Conservation (phyloP, 1,284 basidiomycete species). For the Singerocomus rubriflavus region DNA sequence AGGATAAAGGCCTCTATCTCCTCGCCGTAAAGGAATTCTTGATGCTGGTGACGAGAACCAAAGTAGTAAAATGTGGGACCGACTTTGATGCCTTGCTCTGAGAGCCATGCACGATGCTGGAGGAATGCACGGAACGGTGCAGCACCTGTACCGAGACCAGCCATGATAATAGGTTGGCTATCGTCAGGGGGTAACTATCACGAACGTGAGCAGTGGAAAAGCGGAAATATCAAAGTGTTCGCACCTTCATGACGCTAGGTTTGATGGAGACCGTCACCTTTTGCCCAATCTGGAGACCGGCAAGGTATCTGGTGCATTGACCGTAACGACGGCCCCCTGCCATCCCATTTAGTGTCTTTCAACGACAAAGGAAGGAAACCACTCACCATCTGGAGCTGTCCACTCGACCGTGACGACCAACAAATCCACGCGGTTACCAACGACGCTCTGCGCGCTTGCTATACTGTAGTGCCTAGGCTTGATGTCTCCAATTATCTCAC, state of each 20-base stretch:
- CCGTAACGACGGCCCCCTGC: slow-evolving; percentile 80
- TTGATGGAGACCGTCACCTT: slow-evolving; percentile 98
- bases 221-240: neutral
- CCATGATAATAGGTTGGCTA: slow-evolving; percentile 95
- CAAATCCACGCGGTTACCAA: slow-evolving; percentile 92
- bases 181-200: slow-evolving; percentile 76
- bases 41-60: slow-evolving; percentile 90
- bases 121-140: slow-evolving; percentile 99
- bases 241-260: slow-evolving; percentile 98
- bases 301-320: slow-evolving; percentile 96
- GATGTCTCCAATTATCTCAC: slow-evolving; percentile 88
- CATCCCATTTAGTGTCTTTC: slow-evolving; percentile 8
- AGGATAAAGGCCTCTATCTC: slow-evolving; percentile 83
- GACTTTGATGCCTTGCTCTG: slow-evolving; percentile 72
- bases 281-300: slow-evolving; percentile 79
- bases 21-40: slow-evolving; percentile 96
- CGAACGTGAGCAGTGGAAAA: slow-evolving; percentile 2
- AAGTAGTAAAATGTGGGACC: slow-evolving; percentile 98
- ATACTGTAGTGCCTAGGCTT: slow-evolving; percentile 99
- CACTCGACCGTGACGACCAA: slow-evolving; percentile 97
- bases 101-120: slow-evolving; percentile 88
- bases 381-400: slow-evolving; percentile 78
- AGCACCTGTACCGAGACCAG: slow-evolving; percentile 95
- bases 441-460: slow-evolving; percentile 90
- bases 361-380: neutral